Conservation (phyloP, 2,329 filamentous ascomycete species). For the Escovopsis weberi region DNA sequence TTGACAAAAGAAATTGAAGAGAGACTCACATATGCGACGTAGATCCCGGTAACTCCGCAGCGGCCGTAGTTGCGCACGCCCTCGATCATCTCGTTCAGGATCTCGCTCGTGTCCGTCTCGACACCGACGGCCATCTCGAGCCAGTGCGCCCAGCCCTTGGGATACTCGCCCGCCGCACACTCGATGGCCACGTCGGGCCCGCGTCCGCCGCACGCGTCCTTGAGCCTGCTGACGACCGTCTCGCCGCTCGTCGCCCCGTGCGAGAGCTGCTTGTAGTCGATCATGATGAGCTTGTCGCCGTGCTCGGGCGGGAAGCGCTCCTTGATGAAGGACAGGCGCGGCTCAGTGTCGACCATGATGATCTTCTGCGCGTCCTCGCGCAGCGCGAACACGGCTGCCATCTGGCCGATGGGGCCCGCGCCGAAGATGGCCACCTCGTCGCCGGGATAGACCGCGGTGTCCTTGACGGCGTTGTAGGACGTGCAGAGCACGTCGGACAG, state of each 20-base stretch:
- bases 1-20: too few species aligned
- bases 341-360: constrained; percentile 65
- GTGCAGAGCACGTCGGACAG: constrained; percentile 70
- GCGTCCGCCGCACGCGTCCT: constrained; percentile 55
- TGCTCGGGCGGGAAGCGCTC: constrained; percentile 38
- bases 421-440: constrained; percentile 75
- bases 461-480: constrained; percentile 68
- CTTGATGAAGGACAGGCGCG: constrained; percentile 54
- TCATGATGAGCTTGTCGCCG: constrained; percentile 41
- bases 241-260: constrained; percentile 40
- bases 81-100: constrained; percentile 67
- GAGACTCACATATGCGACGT: constrained; percentile 41
- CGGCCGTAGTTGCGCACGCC: constrained; percentile 58
- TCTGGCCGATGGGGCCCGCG: constrained; percentile 77
- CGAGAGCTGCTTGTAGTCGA: constrained; percentile 52
- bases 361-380: constrained; percentile 60
- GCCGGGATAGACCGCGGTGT: constrained; percentile 63
- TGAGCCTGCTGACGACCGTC: constrained; percentile 57
- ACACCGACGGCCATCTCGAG: constrained; percentile 45
- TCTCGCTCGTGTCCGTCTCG: constrained; percentile 75
- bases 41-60: constrained; percentile 62
- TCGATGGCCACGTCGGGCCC: constrained; percentile 66
- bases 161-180: constrained; percentile 45
- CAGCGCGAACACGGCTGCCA: constrained; percentile 62
- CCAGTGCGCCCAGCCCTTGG: constrained; percentile 47